Percentiles rank a stretch among this genome's conserved stretches.
These are phyloP conservation scores for Hymenoscyphus repandus DNA, from an alignment of 2,329 filamentous ascomycete genomes.

Conservation along the genomic window DNA sequence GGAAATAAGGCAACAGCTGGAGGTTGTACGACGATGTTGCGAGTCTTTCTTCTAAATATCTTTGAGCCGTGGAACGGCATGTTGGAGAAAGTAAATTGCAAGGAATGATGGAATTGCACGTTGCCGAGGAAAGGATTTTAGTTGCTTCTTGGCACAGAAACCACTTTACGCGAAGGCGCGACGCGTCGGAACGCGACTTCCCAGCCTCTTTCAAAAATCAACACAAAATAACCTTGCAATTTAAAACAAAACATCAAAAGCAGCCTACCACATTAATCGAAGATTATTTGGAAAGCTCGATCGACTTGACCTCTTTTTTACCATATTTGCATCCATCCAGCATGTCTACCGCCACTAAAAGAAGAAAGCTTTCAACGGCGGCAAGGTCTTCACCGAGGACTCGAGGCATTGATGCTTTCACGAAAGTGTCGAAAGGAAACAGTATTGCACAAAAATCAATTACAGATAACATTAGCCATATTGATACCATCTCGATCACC, in stretches of 20 bases:
- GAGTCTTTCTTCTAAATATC: not conserved
- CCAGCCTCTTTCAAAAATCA: constrained; percentile 15
- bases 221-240: not conserved
- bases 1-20: not conserved
- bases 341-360: constrained; percentile 29
- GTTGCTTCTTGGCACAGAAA: constrained; percentile 2
- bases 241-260: constrained; percentile 4
- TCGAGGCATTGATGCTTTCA: constrained; percentile 37
- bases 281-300: constrained; percentile 11
- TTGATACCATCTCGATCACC: constrained; percentile 31
- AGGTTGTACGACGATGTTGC: not conserved
- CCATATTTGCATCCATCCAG: constrained; percentile 18
- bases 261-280: constrained; percentile 18
- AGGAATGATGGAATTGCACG: not conserved
- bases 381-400: constrained; percentile 21
- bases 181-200: constrained; percentile 15
- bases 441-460: constrained; percentile 27
- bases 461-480: constrained; percentile 29
- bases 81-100: not conserved
- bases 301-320: constrained; percentile 18
- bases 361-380: constrained; percentile 24
- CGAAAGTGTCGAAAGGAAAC: constrained; percentile 38
- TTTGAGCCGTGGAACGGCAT: constrained; percentile 3
- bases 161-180: constrained; percentile 27
- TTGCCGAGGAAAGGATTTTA: not conserved